Conservation (phyloP, 441 rosid species). For the Euphorbia schlechtendalii region DNA sequence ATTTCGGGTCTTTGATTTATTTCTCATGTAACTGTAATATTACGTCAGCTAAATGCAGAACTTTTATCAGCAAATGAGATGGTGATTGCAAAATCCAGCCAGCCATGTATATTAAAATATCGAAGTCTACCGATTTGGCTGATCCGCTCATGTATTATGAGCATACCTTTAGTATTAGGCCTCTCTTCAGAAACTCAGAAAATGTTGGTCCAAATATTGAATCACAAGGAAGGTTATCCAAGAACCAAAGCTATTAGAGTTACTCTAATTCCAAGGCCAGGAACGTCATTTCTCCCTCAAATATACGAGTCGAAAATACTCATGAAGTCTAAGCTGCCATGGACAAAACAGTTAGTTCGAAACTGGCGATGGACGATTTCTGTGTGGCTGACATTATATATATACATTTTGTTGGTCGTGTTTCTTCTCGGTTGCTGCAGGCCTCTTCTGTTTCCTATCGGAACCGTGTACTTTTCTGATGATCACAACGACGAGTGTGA, state of each 20-base stretch:
- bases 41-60: conserved; percentile 55
- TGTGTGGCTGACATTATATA: conserved; percentile 51
- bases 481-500: background rate
- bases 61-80: conserved; percentile 39
- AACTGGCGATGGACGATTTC: conserved; percentile 76
- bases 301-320: conserved; percentile 52
- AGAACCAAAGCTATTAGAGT: conserved; percentile 50
- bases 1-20: background rate
- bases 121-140: conserved; percentile 61
- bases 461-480: background rate
- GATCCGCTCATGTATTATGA: conserved; percentile 40
- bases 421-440: conserved; percentile 36
- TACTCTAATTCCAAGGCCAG: conserved; percentile 53
- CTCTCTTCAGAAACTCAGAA: conserved; percentile 58
- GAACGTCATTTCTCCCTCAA: conserved; percentile 49
- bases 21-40: conserved; percentile 1
- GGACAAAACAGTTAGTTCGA: conserved; percentile 51
- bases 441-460: conserved; percentile 35
- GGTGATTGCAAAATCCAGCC: conserved; percentile 50
- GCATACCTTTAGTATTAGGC: conserved; percentile 53
- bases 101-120: conserved; percentile 60
- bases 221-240: conserved; percentile 47
- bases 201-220: conserved; percentile 36
- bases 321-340: conserved; percentile 50
- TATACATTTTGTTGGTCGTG: conserved; percentile 33